Conservation (phyloP, 2,329 filamentous ascomycete species). For the Fusarium sp. region DNA sequence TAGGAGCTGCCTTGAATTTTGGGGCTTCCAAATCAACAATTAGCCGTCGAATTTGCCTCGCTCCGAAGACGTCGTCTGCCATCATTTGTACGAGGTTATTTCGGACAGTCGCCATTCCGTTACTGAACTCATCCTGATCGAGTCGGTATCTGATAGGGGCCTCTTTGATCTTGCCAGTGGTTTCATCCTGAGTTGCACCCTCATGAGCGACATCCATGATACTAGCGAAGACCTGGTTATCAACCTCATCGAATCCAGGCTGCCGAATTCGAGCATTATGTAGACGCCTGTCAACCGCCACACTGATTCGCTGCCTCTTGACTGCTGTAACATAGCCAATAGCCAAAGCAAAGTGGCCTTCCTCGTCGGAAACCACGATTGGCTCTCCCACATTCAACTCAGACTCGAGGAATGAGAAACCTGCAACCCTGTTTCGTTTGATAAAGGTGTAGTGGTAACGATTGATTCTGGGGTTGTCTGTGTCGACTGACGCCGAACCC, state of each 20-base stretch:
- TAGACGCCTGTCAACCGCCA: constrained; percentile 89
- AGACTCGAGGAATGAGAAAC: constrained; percentile 90
- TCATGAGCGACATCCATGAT: constrained; percentile 84
- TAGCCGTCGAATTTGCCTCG: constrained; percentile 77
- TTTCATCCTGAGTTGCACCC: constrained; percentile 62
- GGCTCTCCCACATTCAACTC: constrained; percentile 89
- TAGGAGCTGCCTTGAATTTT: constrained; percentile 74
- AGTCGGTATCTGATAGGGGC: constrained; percentile 79
- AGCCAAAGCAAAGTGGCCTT: constrained; percentile 93
- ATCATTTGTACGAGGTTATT: constrained; percentile 96
- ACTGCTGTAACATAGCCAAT: constrained; percentile 90
- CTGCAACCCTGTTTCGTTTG: constrained; percentile 70
- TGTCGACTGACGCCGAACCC: constrained; percentile 76
- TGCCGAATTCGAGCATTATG: constrained; percentile 85
- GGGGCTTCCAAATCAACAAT: constrained; percentile 83
- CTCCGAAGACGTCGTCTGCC: constrained; percentile 78
- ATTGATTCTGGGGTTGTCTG: constrained; percentile 84
- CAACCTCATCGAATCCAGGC: constrained; percentile 77
- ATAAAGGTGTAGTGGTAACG: constrained; percentile 87
- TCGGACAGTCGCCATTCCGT: constrained; percentile 93
- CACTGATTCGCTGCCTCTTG: constrained; percentile 78
- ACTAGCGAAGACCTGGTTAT: constrained; percentile 87
- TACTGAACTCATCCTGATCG: constrained; percentile 98
- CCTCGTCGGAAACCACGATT: constrained; percentile 94
- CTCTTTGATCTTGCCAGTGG: constrained; percentile 62